These are phyloP conservation scores for Trypanosoma grayi DNA, from an alignment of 208 protist species.

Conservation along the genomic window DNA sequence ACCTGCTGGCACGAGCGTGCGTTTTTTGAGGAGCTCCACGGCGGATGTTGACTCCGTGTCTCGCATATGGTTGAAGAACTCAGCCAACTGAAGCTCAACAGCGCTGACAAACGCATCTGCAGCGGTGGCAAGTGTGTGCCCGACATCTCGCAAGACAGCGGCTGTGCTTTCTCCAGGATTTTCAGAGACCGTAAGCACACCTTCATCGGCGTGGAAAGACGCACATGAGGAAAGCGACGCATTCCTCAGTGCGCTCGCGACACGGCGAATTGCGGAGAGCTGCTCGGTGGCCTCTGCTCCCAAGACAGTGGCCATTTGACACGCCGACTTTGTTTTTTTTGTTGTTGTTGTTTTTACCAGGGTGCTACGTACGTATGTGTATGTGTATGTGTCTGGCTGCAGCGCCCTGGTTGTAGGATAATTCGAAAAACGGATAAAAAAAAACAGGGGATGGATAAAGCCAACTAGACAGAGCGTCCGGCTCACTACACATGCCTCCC, in stretches of 20 bases:
- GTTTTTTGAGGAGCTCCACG: constrained; percentile 10
- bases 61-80: constrained; percentile 65
- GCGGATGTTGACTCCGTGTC: constrained; percentile 31
- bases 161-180: constrained; percentile 18
- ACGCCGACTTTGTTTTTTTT: too few relatives aligned
- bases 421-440: constrained; percentile 7
- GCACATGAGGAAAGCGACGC: background rate
- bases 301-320: constrained; percentile 6
- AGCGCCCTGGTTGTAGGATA: too few relatives aligned
- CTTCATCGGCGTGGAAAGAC: background rate
- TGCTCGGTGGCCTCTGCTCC: background rate
- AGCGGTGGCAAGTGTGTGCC: constrained; percentile 28
- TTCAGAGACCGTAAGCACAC: constrained; percentile 3
- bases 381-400: too few relatives aligned
- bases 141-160: constrained; percentile 30
- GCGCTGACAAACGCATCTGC: constrained; percentile 24
- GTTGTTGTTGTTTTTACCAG: too few relatives aligned
- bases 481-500: too few relatives aligned
- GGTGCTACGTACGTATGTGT: constrained; percentile 4
- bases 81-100: constrained; percentile 46
- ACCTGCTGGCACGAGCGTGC: constrained; percentile 19
- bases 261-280: background rate
- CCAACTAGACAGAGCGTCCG: too few relatives aligned
- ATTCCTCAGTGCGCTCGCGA: constrained; percentile 1
- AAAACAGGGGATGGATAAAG: constrained; percentile 4